phyloP scores from a whole-genome alignment of 768 basidiomycete species.

The Neoboletus subvelutipes region DNA sequence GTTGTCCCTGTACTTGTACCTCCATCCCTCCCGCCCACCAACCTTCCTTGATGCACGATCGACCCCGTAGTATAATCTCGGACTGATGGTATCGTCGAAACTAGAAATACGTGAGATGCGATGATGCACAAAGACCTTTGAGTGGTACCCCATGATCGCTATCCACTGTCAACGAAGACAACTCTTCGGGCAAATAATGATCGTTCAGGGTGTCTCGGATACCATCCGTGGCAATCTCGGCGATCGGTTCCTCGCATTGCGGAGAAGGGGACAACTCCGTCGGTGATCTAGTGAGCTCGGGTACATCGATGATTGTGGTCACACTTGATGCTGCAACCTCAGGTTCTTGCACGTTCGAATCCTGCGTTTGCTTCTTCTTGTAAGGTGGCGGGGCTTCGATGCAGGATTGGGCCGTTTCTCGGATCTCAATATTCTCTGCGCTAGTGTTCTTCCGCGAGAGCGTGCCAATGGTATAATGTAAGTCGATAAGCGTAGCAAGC shows the following conservation, averaged over 20 bases:
- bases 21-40: slow-evolving; percentile 50
- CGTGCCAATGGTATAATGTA: slow-evolving; percentile 41
- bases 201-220: slow-evolving; percentile 17
- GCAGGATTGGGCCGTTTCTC: neutral
- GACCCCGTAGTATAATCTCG: slow-evolving; percentile 40
- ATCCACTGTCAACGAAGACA: slow-evolving; percentile 21
- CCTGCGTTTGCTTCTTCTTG: slow-evolving; percentile 1
- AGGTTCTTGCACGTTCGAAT: neutral
- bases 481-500: slow-evolving; percentile 48
- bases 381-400: slow-evolving; percentile 25
- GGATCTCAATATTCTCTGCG: neutral
- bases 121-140: neutral
- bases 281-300: neutral
- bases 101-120: slow-evolving; percentile 28
- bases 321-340: neutral
- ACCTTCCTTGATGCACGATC: slow-evolving; percentile 38
- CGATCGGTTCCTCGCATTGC: slow-evolving; percentile 7
- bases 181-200: slow-evolving; percentile 22
- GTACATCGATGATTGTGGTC: slow-evolving; percentile 2
- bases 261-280: neutral
- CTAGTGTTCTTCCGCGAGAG: slow-evolving; percentile 8
- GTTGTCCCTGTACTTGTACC: slow-evolving; percentile 41
- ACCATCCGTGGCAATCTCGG: slow-evolving; percentile 23
- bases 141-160: slow-evolving; percentile 36
- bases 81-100: slow-evolving; percentile 52